phyloP scores from a whole-genome alignment of 2,329 filamentous ascomycete species.

The Venturia carpophila region DNA sequence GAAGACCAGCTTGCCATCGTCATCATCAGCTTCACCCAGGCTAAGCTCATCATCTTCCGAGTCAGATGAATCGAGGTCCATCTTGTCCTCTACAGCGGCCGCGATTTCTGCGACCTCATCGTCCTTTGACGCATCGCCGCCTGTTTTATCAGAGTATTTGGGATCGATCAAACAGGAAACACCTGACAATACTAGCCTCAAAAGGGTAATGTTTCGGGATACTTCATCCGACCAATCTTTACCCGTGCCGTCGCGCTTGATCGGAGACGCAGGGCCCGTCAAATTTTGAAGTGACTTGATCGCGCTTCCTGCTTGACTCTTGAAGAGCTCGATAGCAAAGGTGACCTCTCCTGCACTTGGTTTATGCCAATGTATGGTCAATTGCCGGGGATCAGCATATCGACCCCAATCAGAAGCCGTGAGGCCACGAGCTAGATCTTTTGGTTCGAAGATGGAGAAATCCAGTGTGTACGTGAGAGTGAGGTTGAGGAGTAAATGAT shows the following conservation, averaged over 20 bases:
- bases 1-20: conserved; percentile 78
- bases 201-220: conserved; percentile 76
- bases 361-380: conserved; percentile 87
- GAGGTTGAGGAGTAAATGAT: conserved; percentile 88
- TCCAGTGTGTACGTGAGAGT: conserved; percentile 93
- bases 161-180: conserved; percentile 86
- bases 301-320: conserved; percentile 71
- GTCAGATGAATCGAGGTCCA: conserved; percentile 20
- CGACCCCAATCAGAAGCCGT: conserved; percentile 78
- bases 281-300: conserved; percentile 66
- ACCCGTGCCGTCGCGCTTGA: conserved; percentile 88
- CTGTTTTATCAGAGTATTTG: background rate
- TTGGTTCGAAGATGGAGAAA: conserved; percentile 77
- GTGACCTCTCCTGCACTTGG: conserved; percentile 71
- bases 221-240: conserved; percentile 99
- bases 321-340: conserved; percentile 84
- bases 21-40: conserved; percentile 63
- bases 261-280: conserved; percentile 71
- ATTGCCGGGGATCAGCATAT: conserved; percentile 60
- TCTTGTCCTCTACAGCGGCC: conserved; percentile 29
- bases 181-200: conserved; percentile 83
- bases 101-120: conserved; percentile 49
- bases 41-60: conserved; percentile 38
- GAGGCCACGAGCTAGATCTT: conserved; percentile 61
- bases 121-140: conserved; percentile 33